Conservation (phyloP, 139 green algal genomes). For the Coelastrella sp. region DNA sequence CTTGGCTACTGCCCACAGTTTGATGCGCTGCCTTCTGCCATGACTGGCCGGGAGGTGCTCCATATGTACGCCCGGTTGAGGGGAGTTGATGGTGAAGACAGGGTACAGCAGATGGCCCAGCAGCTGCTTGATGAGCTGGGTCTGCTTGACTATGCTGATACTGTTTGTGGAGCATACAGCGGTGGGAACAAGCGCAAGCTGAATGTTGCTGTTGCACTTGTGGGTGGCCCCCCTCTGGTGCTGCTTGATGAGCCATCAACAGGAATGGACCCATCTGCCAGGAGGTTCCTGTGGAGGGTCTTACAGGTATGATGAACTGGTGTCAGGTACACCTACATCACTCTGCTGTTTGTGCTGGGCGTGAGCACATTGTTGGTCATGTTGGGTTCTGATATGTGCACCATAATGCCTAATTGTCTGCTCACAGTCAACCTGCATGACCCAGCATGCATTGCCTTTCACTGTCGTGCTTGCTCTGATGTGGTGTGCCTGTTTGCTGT, state of each 20-base stretch:
- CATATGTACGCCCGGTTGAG: constrained; percentile 69
- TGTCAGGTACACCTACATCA: too few relatives aligned
- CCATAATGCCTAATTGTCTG: too few relatives aligned
- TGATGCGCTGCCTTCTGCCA: constrained; percentile 61
- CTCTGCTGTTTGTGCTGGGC: too few relatives aligned
- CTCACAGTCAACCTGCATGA: too few relatives aligned
- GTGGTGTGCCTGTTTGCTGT: not conserved
- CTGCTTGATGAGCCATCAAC: constrained; percentile 88
- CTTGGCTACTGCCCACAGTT: constrained; percentile 88
- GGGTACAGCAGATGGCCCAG: constrained; percentile 40
- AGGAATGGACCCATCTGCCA: constrained; percentile 71
- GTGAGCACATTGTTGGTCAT: too few relatives aligned
- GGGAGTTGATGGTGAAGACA: not conserved
- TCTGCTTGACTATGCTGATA: constrained; percentile 58
- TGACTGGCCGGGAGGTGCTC: constrained; percentile 77
- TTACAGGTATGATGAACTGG: constrained; percentile 38
- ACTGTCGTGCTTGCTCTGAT: not conserved
- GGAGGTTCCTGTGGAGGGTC: constrained; percentile 63
- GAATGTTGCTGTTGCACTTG: constrained; percentile 79
- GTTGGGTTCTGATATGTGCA: too few relatives aligned
- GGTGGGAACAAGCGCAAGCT: constrained; percentile 88
- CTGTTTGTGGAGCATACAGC: constrained; percentile 57
- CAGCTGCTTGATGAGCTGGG: constrained; percentile 68
- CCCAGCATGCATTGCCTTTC: too few relatives aligned
- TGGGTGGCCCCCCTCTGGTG: constrained; percentile 71